Percentiles rank a stretch among this genome's conserved stretches.
These are phyloP conservation scores for Aphanocladium album DNA, from an alignment of 2,329 filamentous ascomycete genomes.

Conservation along the genomic window DNA sequence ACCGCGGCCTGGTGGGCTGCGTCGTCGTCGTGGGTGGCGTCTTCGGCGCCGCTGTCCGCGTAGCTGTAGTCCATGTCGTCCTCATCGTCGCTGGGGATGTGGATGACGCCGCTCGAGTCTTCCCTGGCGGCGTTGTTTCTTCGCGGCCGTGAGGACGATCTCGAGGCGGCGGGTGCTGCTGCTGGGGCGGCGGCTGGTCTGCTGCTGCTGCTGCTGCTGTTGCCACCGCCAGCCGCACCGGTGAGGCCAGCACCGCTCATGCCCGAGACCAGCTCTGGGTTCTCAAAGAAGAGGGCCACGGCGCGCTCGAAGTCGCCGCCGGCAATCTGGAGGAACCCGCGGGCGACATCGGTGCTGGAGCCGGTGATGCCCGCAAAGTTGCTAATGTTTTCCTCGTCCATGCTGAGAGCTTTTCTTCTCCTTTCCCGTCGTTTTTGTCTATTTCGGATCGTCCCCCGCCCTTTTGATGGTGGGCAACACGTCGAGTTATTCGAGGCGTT, in stretches of 20 bases:
- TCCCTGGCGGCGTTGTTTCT: conserved; percentile 27
- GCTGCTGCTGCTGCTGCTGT: conserved; percentile 12
- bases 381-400: conserved; percentile 60
- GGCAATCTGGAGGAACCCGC: conserved; percentile 79
- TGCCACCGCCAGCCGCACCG: conserved; percentile 13
- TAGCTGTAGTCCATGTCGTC: conserved; percentile 34
- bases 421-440: neutral
- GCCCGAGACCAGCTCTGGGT: conserved; percentile 59
- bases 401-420: neutral
- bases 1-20: conserved; percentile 36
- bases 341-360: conserved; percentile 66
- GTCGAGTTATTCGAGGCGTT: neutral
- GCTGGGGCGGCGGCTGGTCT: conserved; percentile 22
- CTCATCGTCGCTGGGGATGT: conserved; percentile 74
- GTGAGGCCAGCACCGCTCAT: conserved; percentile 28
- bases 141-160: conserved; percentile 19
- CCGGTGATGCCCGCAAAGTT: conserved; percentile 81
- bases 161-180: conserved; percentile 18
- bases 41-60: conserved; percentile 26
- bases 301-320: conserved; percentile 80
- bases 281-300: conserved; percentile 85
- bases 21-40: conserved; percentile 34
- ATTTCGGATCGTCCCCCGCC: neutral
- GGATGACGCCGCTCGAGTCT: conserved; percentile 47
- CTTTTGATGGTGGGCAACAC: neutral